Evolutionary conservation across 306 rosid species (phyloP), one percentile per base, ranked within the genome.

Genomic region (Amphicarpaea edgeworthii): DNA sequence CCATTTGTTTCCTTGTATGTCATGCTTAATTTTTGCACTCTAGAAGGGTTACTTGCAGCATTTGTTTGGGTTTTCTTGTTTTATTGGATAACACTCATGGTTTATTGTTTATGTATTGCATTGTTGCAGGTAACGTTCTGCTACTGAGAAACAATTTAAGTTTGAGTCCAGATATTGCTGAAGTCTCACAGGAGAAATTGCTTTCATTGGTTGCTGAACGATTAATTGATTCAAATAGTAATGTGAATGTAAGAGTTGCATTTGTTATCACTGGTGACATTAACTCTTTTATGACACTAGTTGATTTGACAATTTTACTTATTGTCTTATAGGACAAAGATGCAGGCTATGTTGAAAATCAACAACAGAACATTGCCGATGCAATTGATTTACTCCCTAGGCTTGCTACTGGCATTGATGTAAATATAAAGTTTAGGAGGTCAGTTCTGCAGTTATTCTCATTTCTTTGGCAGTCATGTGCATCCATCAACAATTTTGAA

Each of bases 401-500:
- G 77, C 99, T 96, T 80, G 97, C 99, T 55, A 96, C 99, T 5
- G 99, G 99, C 81, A 96, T 96, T 63, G 99, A 96, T 88, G 99
- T 96, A 76, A 96, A 96, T 88, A 81, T 90, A 84, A 91, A 89
- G 75, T 96, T 90, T 83, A 89, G 81, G 79, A 93, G 97, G 99
- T 96, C 49, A 57, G 85, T 62, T 74, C 51, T 67, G 20, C 47
- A 50, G 83, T 63, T 74, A 55, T 70, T 32, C 67, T 63, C 62
- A 12, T 76, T 43, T 68, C 75, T 57, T 70, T 54, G 10, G 34
- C 12, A 21, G 63, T 62, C 64, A 32, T 81, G 41, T n/a, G 45
- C 28, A 75, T 61, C 54, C 70, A 74, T 77, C 50, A 38, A 84
- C 34, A 69, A 45, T 66, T 42, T 76, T 55, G 34, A 23, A 66